Evolutionary conservation across 1,139 yeast species (phyloP), one percentile per base, ranked within the genome.

Genomic region (Magnusiomyces tetraspermus): DNA sequence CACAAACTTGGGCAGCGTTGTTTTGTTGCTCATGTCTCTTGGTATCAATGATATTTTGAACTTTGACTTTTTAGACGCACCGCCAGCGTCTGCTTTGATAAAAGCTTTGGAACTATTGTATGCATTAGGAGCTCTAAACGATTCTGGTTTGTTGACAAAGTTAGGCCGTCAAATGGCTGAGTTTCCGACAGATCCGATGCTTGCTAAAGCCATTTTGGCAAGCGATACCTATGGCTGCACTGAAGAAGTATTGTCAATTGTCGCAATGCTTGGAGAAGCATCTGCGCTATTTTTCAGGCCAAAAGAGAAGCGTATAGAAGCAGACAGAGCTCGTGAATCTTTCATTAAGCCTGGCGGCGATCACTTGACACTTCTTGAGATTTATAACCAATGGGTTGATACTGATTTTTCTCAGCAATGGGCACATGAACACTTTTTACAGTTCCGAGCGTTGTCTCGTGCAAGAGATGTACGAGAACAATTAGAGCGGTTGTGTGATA

Each of bases 111-210:
- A 88, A 60, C 73, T 82, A 51, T 69, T 92, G 24, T 90, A 92
- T 67, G 82, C 95, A 0, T 68, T 92, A 3, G 97, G 97, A 0
- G 97, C 97, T 0, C 68, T 92, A 51, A 87, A 85, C 59, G 81
- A 84, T n/a, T 72, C 76, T 53, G 97, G 96, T 0, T 77, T 78
- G 56, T 73, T 94, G 36, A 92, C 98, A 0, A 77, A 79, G 54
- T 65, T 82, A 1, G 98, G 98, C 0, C 72, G 87, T 37, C 79
- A 80, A 57, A 87, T 92, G 96, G 86, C 95, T 1, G 95, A 86
- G 61, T 87, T 92, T 60, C 98, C 98, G 0, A 77, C 90, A 5
- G 95, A 87, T 61, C 97, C 97, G 2, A 85, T 85, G 82, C 76
- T 87, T 60, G 83, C 96, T 13, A 86, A 85, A 65, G 78, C 86